phyloP scores from a whole-genome alignment of 768 basidiomycete species.

The Leccinellum albellum region DNA sequence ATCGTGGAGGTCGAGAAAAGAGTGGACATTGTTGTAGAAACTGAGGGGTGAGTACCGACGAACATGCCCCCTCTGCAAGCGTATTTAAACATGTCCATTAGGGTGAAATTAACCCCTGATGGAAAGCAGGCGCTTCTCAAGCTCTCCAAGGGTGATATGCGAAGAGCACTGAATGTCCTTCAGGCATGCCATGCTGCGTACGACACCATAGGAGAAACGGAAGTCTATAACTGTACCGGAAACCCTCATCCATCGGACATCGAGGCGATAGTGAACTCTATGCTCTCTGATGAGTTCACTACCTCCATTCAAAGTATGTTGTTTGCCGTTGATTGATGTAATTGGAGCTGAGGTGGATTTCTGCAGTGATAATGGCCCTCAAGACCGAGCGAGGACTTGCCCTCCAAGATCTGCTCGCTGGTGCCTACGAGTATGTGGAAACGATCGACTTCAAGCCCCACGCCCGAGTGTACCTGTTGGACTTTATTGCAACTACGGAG shows the following conservation, averaged over 20 bases:
- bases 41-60: constrained; percentile 63
- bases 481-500: constrained; percentile 95
- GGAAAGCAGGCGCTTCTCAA: constrained; percentile 88
- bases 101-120: constrained; percentile 81
- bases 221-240: constrained; percentile 96
- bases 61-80: background rate
- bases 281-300: constrained; percentile 95
- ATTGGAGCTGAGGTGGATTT: background rate
- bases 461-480: constrained; percentile 86
- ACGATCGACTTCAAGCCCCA: constrained; percentile 82
- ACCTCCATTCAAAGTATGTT: constrained; percentile 77
- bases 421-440: constrained; percentile 87
- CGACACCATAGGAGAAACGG: constrained; percentile 79
- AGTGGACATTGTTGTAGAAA: constrained; percentile 70
- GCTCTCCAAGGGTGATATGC: constrained; percentile 97
- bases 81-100: constrained; percentile 30
- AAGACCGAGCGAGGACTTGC: constrained; percentile 93
- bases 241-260: constrained; percentile 95
- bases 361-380: constrained; percentile 74
- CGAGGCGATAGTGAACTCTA: constrained; percentile 87
- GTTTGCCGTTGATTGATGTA: background rate
- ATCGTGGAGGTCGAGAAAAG: constrained; percentile 82
- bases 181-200: constrained; percentile 99
- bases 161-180: constrained; percentile 89
- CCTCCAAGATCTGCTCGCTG: constrained; percentile 88